phyloP scores from a whole-genome alignment of 495 filamentous ascomycete genomes.

The Talaromyces proteolyticus region DNA sequence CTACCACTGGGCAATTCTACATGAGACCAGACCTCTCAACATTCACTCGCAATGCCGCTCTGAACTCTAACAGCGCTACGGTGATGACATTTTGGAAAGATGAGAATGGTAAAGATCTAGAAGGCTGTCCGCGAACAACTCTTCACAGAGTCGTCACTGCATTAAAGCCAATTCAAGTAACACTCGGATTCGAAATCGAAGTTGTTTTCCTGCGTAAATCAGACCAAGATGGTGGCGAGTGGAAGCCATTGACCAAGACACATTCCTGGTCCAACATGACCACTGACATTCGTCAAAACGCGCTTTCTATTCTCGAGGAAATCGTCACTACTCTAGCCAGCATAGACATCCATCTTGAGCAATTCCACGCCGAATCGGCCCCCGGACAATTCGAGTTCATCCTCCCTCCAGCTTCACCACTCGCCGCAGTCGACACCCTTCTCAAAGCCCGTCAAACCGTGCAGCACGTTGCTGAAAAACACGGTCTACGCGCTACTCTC shows the following conservation, averaged over 20 bases:
- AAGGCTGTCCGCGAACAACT: constrained; percentile 53
- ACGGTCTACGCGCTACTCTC: constrained; percentile 63
- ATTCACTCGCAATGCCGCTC: constrained; percentile 46
- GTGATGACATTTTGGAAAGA: constrained; percentile 52
- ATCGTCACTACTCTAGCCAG: constrained; percentile 50
- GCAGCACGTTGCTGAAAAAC: constrained; percentile 28
- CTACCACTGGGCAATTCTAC: constrained; percentile 51
- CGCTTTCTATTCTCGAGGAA: constrained; percentile 55
- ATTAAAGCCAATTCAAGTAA: constrained; percentile 41
- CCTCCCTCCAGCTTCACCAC: constrained; percentile 55
- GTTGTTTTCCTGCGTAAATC: constrained; percentile 57
- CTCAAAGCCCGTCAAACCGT: constrained; percentile 69
- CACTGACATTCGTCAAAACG: constrained; percentile 20
- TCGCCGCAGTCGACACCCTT: constrained; percentile 67
- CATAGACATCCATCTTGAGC: constrained; percentile 61
- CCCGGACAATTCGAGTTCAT: constrained; percentile 80
- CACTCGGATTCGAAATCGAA: constrained; percentile 80
- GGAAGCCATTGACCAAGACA: constrained; percentile 20
- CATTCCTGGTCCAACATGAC: constrained; percentile 50
- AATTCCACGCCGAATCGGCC: constrained; percentile 73
- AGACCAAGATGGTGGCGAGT: background rate
- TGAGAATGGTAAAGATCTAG: constrained; percentile 26
- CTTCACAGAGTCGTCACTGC: constrained; percentile 45
- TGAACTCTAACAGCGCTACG: constrained; percentile 40
- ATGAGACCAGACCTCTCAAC: constrained; percentile 56